These are phyloP conservation scores for Suillus sp. DNA, from an alignment of 768 basidiomycete species.

Conservation along the genomic window DNA sequence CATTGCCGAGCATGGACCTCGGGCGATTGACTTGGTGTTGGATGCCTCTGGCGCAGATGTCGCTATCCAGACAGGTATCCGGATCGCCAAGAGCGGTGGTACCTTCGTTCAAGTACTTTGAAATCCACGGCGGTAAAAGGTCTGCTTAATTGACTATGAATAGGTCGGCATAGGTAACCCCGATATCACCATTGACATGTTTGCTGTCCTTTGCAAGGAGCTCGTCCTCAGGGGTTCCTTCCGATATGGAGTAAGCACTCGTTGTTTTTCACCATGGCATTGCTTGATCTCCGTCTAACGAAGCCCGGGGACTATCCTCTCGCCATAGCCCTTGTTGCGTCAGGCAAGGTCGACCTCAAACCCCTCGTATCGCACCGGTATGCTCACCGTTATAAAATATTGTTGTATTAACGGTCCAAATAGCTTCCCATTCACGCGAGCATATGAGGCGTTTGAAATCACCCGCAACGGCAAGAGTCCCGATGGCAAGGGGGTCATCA, in stretches of 20 bases:
- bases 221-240: conserved; percentile 84
- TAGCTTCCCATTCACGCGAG: conserved; percentile 77
- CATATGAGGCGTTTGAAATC: conserved; percentile 77
- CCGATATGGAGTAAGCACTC: conserved; percentile 69
- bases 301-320: conserved; percentile 85
- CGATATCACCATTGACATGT: conserved; percentile 74
- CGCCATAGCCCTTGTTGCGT: conserved; percentile 80
- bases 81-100: conserved; percentile 75
- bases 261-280: not conserved
- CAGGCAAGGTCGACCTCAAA: conserved; percentile 83
- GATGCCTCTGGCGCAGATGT: conserved; percentile 93
- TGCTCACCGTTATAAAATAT: conserved; percentile 15
- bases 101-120: conserved; percentile 63
- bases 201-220: conserved; percentile 73
- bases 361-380: conserved; percentile 88
- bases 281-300: conserved; percentile 7
- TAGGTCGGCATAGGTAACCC: conserved; percentile 87
- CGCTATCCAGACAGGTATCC: conserved; percentile 85
- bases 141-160: conserved; percentile 7
- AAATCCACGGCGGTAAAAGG: conserved; percentile 1
- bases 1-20: conserved; percentile 69
- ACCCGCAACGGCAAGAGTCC: conserved; percentile 79
- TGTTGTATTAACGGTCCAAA: conserved; percentile 4
- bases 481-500: conserved; percentile 88
- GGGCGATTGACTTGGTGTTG: conserved; percentile 80